These are phyloP conservation scores for Glonium stellatum DNA, from an alignment of 495 filamentous ascomycete genomes.

Conservation along the genomic window DNA sequence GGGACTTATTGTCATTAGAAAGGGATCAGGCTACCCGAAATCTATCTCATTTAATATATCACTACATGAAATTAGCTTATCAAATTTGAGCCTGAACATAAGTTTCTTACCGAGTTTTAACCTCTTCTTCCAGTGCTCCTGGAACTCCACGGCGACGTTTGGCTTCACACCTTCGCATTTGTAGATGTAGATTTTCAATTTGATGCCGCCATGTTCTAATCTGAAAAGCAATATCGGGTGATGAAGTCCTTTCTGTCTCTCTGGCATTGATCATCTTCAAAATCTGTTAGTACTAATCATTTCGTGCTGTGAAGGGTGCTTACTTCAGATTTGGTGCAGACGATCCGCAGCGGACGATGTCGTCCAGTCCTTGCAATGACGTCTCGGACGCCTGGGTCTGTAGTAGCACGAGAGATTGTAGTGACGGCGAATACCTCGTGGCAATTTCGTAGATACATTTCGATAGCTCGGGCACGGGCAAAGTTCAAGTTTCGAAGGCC, in stretches of 20 bases:
- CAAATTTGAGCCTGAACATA: not conserved
- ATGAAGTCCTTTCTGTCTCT: constrained; percentile 3
- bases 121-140: constrained; percentile 17
- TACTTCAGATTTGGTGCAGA: constrained; percentile 21
- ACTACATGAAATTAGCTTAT: not conserved
- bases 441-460: constrained; percentile 16
- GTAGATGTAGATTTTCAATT: constrained; percentile 13
- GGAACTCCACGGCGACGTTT: constrained; percentile 10
- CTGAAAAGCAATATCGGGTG: constrained; percentile 10
- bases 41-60: constrained; percentile 18
- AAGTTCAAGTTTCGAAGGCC: constrained; percentile 10
- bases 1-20: not conserved
- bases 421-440: constrained; percentile 19
- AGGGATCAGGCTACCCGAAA: not conserved
- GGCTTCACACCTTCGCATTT: constrained; percentile 16
- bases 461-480: constrained; percentile 4
- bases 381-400: constrained; percentile 9
- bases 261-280: not conserved
- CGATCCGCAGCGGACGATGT: constrained; percentile 20
- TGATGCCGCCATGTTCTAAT: constrained; percentile 16
- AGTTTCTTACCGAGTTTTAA: constrained; percentile 1
- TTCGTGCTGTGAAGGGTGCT: not conserved
- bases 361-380: constrained; percentile 9
- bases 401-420: constrained; percentile 4
- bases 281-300: not conserved